Evolutionary conservation across 2,329 filamentous ascomycete genomes (phyloP).

Genomic region (Cytospora paraplurivora): DNA sequence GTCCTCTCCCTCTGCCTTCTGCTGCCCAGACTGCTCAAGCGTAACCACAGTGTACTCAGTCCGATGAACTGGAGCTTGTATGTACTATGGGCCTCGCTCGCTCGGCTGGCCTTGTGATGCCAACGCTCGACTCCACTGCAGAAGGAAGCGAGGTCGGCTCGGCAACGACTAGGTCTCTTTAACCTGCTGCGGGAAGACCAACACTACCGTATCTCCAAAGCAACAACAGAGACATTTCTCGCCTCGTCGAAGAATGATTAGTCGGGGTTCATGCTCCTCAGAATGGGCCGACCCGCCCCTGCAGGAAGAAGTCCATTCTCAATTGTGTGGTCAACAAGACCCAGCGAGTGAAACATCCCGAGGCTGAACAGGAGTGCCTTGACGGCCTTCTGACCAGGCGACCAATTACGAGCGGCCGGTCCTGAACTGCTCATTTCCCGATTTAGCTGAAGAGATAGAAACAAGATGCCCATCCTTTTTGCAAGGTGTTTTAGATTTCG

Average conservation of each 20-base stretch:
- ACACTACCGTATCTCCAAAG: not conserved
- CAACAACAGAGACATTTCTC: not conserved
- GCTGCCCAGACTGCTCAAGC: not conserved
- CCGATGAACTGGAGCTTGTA: not conserved
- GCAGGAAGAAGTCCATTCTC: not conserved
- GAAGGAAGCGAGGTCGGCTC: constrained; percentile 8
- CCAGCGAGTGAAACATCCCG: constrained; percentile 26
- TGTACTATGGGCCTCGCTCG: not conserved
- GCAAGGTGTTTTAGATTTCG: constrained; percentile 6
- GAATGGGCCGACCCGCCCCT: not conserved
- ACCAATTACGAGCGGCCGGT: constrained; percentile 10
- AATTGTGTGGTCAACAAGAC: constrained; percentile 12
- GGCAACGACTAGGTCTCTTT: not conserved
- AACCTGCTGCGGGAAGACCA: not conserved
- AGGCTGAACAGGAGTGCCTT: constrained; percentile 15
- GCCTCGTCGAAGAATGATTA: constrained; percentile 2
- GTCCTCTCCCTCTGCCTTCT: not conserved
- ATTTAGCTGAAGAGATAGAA: constrained; percentile 1
- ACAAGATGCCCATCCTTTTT: not conserved
- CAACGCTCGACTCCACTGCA: constrained; percentile 1
- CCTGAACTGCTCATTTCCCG: not conserved
- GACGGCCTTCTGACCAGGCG: constrained; percentile 23
- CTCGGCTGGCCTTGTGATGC: not conserved
- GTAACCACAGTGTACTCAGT: not conserved
- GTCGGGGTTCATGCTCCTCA: not conserved